These are phyloP conservation scores for Fomitopsis serialis DNA, from an alignment of 768 basidiomycete genomes.

Conservation along the genomic window DNA sequence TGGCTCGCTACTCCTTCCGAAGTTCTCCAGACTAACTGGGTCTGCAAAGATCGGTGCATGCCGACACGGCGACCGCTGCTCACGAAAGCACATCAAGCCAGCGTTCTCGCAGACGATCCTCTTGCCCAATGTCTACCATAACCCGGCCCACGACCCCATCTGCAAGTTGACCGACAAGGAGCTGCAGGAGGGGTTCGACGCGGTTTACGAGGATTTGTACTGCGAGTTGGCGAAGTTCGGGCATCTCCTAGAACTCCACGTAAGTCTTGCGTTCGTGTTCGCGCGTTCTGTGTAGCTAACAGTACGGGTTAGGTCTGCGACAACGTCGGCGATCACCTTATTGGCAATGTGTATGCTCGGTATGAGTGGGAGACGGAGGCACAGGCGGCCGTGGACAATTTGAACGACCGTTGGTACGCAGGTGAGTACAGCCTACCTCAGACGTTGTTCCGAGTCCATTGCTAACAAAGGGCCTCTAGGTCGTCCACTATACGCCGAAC, in stretches of 20 bases:
- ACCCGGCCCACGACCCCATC: constrained; percentile 90
- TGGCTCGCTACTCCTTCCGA: constrained; percentile 6
- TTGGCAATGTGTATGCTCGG: constrained; percentile 96
- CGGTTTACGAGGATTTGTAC: constrained; percentile 93
- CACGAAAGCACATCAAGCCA: constrained; percentile 96
- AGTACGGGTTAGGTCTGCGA: constrained; percentile 73
- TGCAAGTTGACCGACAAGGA: constrained; percentile 86
- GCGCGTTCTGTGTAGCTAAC: not conserved
- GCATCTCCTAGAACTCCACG: constrained; percentile 92
- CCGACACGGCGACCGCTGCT: constrained; percentile 96
- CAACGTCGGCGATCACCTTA: constrained; percentile 98
- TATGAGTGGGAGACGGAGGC: constrained; percentile 99
- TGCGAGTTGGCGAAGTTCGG: constrained; percentile 95
- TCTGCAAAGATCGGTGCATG: constrained; percentile 89
- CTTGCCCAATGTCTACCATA: constrained; percentile 96
- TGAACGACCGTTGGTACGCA: constrained; percentile 98
- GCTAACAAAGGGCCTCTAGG: constrained; percentile 39
- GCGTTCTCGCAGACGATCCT: constrained; percentile 97
- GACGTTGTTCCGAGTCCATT: not conserved
- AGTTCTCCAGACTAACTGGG: constrained; percentile 7
- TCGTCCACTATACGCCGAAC: constrained; percentile 92
- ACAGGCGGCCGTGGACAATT: constrained; percentile 82
- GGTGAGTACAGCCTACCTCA: constrained; percentile 45
- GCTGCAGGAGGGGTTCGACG: constrained; percentile 87
- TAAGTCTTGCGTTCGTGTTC: constrained; percentile 31